phyloP scores from a whole-genome alignment of 2,329 filamentous ascomycete species.

The Penicillium frequentans region DNA sequence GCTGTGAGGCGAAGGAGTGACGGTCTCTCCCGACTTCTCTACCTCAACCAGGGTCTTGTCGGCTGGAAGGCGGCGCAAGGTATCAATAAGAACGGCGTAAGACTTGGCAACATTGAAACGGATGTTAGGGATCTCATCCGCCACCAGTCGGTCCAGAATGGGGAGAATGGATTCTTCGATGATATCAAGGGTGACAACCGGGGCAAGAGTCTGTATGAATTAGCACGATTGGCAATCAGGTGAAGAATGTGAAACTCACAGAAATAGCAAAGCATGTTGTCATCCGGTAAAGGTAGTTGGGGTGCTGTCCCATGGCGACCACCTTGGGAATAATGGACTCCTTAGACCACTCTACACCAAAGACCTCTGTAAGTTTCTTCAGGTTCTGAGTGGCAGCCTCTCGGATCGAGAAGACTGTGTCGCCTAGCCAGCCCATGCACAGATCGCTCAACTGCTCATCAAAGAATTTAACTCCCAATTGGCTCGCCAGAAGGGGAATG shows the following conservation, averaged over 20 bases:
- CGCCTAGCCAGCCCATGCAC: constrained; percentile 98
- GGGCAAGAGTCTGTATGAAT: constrained; percentile 74
- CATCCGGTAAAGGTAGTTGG: constrained; percentile 99
- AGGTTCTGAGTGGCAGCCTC: constrained; percentile 97
- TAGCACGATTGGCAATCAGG: background rate
- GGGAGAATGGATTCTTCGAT: constrained; percentile 91
- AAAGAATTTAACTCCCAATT: constrained; percentile 96
- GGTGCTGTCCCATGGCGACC: constrained; percentile 95
- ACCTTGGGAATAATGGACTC: constrained; percentile 98
- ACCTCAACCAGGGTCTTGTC: constrained; percentile 81
- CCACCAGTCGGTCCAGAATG: constrained; percentile 91
- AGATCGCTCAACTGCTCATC: constrained; percentile 93
- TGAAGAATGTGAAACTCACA: constrained; percentile 58
- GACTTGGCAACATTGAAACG: constrained; percentile 99
- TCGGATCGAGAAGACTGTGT: constrained; percentile 97
- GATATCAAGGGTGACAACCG: constrained; percentile 88
- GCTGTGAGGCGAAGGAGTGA: constrained; percentile 65
- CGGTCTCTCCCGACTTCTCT: constrained; percentile 69
- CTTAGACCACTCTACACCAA: constrained; percentile 96
- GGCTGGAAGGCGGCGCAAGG: constrained; percentile 86
- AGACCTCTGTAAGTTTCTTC: constrained; percentile 98
- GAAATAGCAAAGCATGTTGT: constrained; percentile 99
- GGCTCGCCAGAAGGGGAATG: constrained; percentile 91
- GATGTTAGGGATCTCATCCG: constrained; percentile 96
- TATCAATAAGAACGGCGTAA: constrained; percentile 83